phyloP scores from a whole-genome alignment of 2,329 filamentous ascomycete species.

The Calonectria ilicicola region DNA sequence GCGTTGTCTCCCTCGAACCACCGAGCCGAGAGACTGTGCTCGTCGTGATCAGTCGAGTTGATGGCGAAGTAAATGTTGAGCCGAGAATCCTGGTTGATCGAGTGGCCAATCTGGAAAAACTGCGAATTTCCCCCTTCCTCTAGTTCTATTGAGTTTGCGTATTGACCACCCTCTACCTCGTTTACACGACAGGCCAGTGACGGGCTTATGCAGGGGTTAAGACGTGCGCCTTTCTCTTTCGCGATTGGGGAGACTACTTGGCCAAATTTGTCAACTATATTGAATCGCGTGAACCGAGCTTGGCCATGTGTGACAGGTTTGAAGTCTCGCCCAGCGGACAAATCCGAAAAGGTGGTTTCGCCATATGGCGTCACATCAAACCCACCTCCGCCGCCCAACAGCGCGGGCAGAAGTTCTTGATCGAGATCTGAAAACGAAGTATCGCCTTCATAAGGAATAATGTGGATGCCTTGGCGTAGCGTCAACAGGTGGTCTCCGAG shows the following conservation, averaged over 20 bases:
- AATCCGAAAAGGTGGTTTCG: neutral
- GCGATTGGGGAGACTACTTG: neutral
- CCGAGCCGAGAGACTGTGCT: neutral
- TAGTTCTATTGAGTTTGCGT: neutral
- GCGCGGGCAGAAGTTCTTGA: too few relatives aligned
- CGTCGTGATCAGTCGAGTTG: neutral
- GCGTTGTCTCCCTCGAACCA: neutral
- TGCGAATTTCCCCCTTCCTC: neutral
- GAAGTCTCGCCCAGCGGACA: neutral
- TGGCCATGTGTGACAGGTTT: neutral
- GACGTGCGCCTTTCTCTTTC: neutral
- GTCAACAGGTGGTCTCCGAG: too few relatives aligned
- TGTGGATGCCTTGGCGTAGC: too few relatives aligned
- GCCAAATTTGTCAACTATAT: neutral
- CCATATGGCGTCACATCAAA: neutral
- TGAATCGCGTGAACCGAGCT: neutral
- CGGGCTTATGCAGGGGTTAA: neutral
- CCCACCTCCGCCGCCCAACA: neutral
- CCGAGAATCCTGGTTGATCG: neutral
- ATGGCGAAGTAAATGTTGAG: neutral
- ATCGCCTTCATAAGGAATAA: too few relatives aligned
- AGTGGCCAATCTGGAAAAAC: neutral
- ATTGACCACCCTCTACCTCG: neutral
- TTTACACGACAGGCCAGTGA: neutral
- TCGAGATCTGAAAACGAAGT: too few relatives aligned